Conservation (phyloP, 2,329 filamentous ascomycete genomes). For the Diplodia mutila region DNA sequence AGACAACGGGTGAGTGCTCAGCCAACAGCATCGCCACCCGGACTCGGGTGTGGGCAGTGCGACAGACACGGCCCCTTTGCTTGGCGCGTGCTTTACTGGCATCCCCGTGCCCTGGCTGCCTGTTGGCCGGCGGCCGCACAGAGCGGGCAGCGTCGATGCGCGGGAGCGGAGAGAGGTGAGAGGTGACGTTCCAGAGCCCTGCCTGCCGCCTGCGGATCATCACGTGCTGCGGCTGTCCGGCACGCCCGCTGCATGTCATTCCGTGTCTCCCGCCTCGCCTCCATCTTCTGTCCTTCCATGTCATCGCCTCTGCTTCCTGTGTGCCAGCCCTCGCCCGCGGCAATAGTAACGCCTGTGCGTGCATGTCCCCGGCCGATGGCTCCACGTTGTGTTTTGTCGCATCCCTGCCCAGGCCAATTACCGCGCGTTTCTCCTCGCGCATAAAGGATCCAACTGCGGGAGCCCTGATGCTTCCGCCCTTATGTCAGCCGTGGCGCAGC, state of each 20-base stretch:
- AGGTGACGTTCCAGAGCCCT: conserved; percentile 15
- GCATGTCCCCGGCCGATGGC: not conserved
- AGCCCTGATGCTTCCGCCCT: conserved; percentile 2
- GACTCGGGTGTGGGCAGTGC: conserved; percentile 9
- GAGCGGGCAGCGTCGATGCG: conserved; percentile 11
- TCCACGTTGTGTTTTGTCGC: not conserved
- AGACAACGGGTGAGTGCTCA: not conserved
- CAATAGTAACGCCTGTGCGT: not conserved
- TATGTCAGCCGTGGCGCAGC: conserved; percentile 26
- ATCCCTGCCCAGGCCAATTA: not conserved
- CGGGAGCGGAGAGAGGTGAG: not conserved
- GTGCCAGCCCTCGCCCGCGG: not conserved
- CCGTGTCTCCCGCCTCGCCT: conserved; percentile 11
- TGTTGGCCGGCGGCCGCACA: not conserved
- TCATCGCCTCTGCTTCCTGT: not conserved
- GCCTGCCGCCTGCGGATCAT: not conserved
- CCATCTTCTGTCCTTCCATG: not conserved
- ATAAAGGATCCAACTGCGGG: not conserved
- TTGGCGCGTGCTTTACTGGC: conserved; percentile 2
- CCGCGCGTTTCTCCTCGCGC: not conserved
- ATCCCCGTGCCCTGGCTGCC: not conserved
- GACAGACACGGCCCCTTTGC: conserved; percentile 10
- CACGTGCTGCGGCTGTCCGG: conserved; percentile 21
- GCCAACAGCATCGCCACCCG: conserved; percentile 16
- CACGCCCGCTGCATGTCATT: conserved; percentile 5